These are phyloP conservation scores for Euphorbia corollata DNA, from an alignment of 441 rosid genomes.

Conservation along the genomic window DNA sequence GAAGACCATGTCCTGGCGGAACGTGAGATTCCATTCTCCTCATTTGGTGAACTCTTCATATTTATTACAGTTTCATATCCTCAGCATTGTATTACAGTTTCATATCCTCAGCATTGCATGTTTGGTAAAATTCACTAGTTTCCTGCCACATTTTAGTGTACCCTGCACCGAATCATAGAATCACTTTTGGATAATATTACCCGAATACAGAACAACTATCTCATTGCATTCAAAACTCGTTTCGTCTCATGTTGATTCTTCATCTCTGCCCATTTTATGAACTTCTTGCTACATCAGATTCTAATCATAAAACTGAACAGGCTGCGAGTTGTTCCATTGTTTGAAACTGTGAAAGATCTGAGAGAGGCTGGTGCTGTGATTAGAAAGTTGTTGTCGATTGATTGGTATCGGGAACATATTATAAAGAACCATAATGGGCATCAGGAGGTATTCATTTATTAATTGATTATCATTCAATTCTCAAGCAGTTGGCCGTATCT, in stretches of 20 bases:
- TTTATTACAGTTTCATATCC: not conserved
- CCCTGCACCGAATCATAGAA: not conserved
- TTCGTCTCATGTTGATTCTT: not conserved
- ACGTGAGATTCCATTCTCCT: slow-evolving; percentile 42
- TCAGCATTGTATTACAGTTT: slow-evolving; percentile 6
- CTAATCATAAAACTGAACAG: slow-evolving; percentile 29
- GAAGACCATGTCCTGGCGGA: slow-evolving; percentile 90
- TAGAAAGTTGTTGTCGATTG: slow-evolving; percentile 72
- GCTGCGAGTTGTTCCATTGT: slow-evolving; percentile 82
- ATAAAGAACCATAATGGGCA: slow-evolving; percentile 70
- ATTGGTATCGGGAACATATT: slow-evolving; percentile 80
- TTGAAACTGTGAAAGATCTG: slow-evolving; percentile 82
- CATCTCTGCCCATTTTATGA: not conserved
- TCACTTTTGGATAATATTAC: not conserved
- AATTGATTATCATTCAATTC: slow-evolving; percentile 11
- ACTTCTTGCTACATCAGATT: not conserved
- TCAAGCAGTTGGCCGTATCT: not conserved
- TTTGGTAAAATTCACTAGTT: not conserved
- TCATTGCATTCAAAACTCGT: not conserved
- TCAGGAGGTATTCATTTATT: slow-evolving; percentile 55
- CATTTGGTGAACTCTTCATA: not conserved
- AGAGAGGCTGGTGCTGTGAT: slow-evolving; percentile 83
- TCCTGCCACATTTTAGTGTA: not conserved
- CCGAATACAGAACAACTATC: not conserved
- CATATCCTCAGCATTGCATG: slow-evolving; percentile 1